Evolutionary conservation across 169 alveolate species (phyloP), one percentile per base, ranked within the genome.

Genomic region (Neospora caninum): DNA sequence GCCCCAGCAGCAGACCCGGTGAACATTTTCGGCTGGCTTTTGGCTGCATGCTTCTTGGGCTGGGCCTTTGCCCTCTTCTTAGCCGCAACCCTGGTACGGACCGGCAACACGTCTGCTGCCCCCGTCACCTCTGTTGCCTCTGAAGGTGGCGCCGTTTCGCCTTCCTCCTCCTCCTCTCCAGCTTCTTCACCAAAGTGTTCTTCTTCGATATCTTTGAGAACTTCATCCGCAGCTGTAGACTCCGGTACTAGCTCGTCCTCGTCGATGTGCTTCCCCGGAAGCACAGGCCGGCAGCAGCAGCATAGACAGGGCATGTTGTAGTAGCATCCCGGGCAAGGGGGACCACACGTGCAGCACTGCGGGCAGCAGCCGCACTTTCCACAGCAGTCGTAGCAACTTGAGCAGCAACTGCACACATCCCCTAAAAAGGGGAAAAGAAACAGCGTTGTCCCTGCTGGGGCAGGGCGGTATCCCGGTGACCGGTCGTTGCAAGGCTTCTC

Each of bases 381-480:
- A 86, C 94, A 92, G 91, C 94, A 92, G 91, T 92, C 58, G 91
- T 92, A 92, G 91, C 94, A 92, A 58, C 93, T 34, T 31, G 43
- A 53, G 87, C 93, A 88, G 86, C 94, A 92, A 45, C 87, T 0
- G 86, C 94, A 92, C 25, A 69, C 91, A 38, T 92, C 91, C 29
- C 41, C 86, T 13, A 43, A 54, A 80, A 78, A 80, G 7, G 94
- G 94, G 45, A 84, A 80, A 91, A 91, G 80, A 91, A 91, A 92
- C 42, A 92, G 70, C 29, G 91, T 80, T 73, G 91, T 80, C 6
- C 91, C 94, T n/a, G 94, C 54, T 31, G 94, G 94, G 22, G 94
- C 88, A 13, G 25, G 53, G 27, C 18, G 83, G 45, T 18, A n/a
- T 9, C n/a, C 86, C 10, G 27, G 39, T 18, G 39, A n/a, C 43